phyloP scores from a whole-genome alignment of 495 filamentous ascomycete species.

The Annulohypoxylon stygium region DNA sequence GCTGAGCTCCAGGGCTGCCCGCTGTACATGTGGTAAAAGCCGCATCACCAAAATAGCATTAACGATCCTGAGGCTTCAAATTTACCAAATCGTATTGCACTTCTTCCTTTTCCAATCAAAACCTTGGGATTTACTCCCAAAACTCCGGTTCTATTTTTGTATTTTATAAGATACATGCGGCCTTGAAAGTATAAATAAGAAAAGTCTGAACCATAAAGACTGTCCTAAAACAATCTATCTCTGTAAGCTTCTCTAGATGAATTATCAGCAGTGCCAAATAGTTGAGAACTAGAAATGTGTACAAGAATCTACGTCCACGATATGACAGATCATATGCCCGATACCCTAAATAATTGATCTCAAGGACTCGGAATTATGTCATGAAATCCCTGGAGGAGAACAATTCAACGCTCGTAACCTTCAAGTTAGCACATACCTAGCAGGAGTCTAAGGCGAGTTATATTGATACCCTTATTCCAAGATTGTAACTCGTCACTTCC shows the following conservation, averaged over 20 bases:
- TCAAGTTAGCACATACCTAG: neutral
- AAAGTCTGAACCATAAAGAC: neutral
- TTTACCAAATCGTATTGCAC: neutral
- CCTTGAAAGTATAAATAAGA: neutral
- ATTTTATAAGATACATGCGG: neutral
- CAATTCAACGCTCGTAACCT: neutral
- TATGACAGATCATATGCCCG: too few species aligned
- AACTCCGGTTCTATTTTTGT: neutral
- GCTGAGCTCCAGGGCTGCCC: neutral
- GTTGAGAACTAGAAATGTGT: too few species aligned
- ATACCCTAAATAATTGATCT: too few species aligned
- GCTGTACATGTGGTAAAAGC: neutral
- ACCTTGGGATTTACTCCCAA: neutral
- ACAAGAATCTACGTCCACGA: neutral
- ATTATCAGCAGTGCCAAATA: neutral
- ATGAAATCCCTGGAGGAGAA: too few species aligned
- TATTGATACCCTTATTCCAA: too few species aligned
- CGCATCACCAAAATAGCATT: constrained; percentile 4
- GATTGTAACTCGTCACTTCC: neutral
- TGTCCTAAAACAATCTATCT: neutral
- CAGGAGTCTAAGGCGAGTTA: neutral
- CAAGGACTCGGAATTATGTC: too few species aligned
- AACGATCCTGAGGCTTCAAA: neutral
- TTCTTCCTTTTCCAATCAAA: neutral
- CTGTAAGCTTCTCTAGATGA: neutral